A percentile compares a stretch with the other conserved stretches of the same genome.
Conservation (phyloP, 192 early-diverging fungal genomes). For the Entomortierella beljakovae region DNA sequence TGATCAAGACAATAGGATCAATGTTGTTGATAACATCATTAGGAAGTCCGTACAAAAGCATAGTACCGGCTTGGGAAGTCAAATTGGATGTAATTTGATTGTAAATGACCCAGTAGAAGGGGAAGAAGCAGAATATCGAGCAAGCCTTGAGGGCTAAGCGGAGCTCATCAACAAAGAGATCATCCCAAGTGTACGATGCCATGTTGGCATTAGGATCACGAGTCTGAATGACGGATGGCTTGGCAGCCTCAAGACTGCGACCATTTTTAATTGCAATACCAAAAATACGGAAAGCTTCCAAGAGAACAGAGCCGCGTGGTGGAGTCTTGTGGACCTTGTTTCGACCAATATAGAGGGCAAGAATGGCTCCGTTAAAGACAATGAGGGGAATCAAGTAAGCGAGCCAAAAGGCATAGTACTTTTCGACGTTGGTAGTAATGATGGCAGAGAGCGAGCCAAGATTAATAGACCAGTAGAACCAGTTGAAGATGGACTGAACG, state of each 20-base stretch:
- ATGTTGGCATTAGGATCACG: constrained; percentile 28
- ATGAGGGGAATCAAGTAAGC: constrained; percentile 69
- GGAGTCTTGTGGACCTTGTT: constrained; percentile 63
- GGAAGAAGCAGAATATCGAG: constrained; percentile 76
- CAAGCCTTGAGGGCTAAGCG: constrained; percentile 69
- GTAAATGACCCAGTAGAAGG: constrained; percentile 82
- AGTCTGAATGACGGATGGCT: constrained; percentile 63
- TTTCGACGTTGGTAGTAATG: constrained; percentile 67
- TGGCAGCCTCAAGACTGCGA: constrained; percentile 70
- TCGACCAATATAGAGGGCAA: constrained; percentile 62
- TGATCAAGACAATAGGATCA: constrained; percentile 74
- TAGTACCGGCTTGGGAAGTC: constrained; percentile 68
- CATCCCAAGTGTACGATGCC: constrained; percentile 67
- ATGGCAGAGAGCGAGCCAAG: constrained; percentile 73
- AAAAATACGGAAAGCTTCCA: constrained; percentile 60
- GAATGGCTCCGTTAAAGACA: constrained; percentile 66
- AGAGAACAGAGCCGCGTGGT: constrained; percentile 71
- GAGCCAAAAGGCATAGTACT: constrained; percentile 67
- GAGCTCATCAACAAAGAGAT: constrained; percentile 80
- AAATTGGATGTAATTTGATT: constrained; percentile 72
- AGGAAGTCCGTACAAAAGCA: constrained; percentile 66
- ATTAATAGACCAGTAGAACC: constrained; percentile 87
- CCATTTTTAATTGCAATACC: constrained; percentile 46
- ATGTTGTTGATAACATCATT: constrained; percentile 78
- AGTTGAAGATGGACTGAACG: constrained; percentile 83